Evolutionary conservation across 1,139 yeast genomes (phyloP).

Genomic region (Pichia sp.): DNA sequence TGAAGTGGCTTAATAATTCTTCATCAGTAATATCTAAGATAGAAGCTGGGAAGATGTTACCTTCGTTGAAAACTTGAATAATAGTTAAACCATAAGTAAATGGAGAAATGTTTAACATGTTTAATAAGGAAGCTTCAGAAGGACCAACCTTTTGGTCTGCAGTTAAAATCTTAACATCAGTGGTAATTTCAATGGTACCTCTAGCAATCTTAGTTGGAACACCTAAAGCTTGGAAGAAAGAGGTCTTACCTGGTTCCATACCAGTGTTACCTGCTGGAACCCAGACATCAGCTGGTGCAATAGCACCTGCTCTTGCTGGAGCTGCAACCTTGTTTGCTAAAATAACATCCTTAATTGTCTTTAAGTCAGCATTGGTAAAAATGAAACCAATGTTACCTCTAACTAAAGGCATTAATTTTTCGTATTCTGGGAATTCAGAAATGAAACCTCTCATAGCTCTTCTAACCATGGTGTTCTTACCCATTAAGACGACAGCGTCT

Average conservation of each 20-base stretch:
- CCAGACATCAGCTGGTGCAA: constrained; percentile 96
- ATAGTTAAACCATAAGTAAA: constrained; percentile 98
- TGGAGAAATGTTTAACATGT: constrained; percentile 99
- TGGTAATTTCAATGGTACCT: constrained; percentile 99
- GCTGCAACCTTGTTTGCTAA: constrained; percentile 96
- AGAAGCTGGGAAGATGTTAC: constrained; percentile 94
- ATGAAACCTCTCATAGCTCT: constrained; percentile 98
- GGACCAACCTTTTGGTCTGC: constrained; percentile 92
- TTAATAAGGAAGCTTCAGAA: constrained; percentile 97
- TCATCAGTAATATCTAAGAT: constrained; percentile 98
- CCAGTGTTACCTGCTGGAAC: constrained; percentile 99
- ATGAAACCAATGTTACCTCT: constrained; percentile 99
- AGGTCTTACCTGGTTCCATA: constrained; percentile 99
- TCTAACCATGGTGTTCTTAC: constrained; percentile 99
- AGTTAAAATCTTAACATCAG: constrained; percentile 92
- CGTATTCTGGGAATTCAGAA: constrained; percentile 90
- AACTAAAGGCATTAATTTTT: constrained; percentile 89
- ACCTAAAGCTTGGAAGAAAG: constrained; percentile 99
- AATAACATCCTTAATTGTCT: constrained; percentile 82
- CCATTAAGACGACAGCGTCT: constrained; percentile 94
- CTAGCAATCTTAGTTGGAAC: constrained; percentile 99
- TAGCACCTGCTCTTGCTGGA: constrained; percentile 99
- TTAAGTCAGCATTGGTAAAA: constrained; percentile 95
- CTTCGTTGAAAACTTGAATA: constrained; percentile 96
- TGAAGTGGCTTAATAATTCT: constrained; percentile 88